Base-by-base conservation (phyloP, 306 rosid genomes). In the Cicer pinnatifidum region DNA sequence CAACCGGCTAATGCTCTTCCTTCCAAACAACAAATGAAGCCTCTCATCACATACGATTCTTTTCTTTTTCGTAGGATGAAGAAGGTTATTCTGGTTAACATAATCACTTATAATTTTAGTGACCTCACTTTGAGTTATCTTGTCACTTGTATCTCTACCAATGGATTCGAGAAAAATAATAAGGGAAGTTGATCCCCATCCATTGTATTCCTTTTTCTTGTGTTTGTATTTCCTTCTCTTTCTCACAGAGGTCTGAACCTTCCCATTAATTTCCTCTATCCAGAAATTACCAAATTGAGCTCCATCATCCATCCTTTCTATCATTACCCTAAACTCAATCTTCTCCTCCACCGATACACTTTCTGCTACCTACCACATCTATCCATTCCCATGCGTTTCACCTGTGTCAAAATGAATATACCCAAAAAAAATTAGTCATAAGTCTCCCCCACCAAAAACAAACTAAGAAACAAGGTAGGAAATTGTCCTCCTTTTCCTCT, bases 181-280 rank as follows among this genome's bases (percentile, higher is more conserved):
- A 9, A 93, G 86, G 9, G 75, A 73, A 17, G 76, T 82, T 3
- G 98, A 93, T 2, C 93, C 97, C 98, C 97, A 93, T 1, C 96
- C 93, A 17, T 73, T 69, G 53, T 84, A 90, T 73, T 89, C 93
- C 75, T 67, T 83, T 40, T 75, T 83, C 88, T 80, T 86, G 47
- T 75, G 20, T 46, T 17, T 78, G 37, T 69, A 82, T 82, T 83
- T 86, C 75, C 90, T 79, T 75, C 81, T 86, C 67, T 9, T 72
- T 37, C 79, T 83, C 53, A 20, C 6, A 1, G 73, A 64, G 5
- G 72, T 69, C 72, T 72, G 75, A 78, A 61, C 79, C 51, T 59
- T 41, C 35, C 79, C 81, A 72, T 81, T 72, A 60, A 50, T 54
- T 62, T 84, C 85, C 78, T 51, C 87, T 9, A 67, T 3, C 89